Conservation (phyloP, 257 asterid species). For the Ajuga chamaepitys region DNA sequence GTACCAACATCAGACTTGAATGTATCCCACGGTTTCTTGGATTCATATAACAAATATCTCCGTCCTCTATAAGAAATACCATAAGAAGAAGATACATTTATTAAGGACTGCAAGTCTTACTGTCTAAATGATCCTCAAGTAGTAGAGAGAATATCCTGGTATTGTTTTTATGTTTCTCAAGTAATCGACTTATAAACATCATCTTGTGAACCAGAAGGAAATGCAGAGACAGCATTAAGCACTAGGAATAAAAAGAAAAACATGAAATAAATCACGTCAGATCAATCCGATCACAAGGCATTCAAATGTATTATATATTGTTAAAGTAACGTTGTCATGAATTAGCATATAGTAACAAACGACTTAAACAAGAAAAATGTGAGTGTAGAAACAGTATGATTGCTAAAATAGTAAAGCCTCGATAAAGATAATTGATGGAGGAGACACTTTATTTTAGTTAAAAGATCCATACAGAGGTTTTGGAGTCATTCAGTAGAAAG, state of each 20-base stretch:
- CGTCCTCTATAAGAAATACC: not conserved
- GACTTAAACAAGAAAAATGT: not conserved
- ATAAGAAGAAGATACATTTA: not conserved
- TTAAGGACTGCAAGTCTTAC: not conserved
- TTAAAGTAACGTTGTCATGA: not conserved
- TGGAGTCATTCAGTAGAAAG: not conserved
- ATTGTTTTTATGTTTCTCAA: not conserved
- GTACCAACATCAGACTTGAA: conserved; percentile 19
- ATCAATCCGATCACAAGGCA: not conserved
- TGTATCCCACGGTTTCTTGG: not conserved
- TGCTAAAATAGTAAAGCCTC: not conserved
- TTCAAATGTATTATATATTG: not conserved
- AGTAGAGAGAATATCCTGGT: not conserved
- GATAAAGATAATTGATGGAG: not conserved
- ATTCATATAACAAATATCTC: not conserved
- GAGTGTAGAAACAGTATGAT: not conserved
- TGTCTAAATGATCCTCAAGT: not conserved
- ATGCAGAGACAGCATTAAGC: not conserved
- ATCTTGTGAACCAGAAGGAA: not conserved
- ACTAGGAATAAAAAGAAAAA: not conserved
- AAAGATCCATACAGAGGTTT: not conserved
- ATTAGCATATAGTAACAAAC: not conserved
- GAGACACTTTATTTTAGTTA: not conserved
- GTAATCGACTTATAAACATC: not conserved
- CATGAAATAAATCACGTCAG: not conserved